These are phyloP conservation scores for Fusarium hainanense DNA, from an alignment of 2,329 filamentous ascomycete genomes.

Conservation along the genomic window DNA sequence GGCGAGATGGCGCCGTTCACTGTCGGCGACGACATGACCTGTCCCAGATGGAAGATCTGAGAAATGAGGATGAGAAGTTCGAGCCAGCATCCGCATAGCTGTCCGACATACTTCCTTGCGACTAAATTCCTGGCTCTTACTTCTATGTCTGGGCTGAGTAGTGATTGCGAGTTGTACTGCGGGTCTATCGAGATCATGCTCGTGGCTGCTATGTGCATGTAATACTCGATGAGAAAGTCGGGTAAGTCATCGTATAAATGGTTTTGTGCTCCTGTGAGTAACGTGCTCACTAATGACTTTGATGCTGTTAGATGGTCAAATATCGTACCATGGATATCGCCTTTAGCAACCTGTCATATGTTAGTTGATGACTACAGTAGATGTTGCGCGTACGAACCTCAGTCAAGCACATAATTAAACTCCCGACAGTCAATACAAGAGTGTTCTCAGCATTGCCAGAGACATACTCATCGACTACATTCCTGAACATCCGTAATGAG, in stretches of 20 bases:
- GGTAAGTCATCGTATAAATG: constrained; percentile 53
- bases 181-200: constrained; percentile 59
- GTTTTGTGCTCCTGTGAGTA: constrained; percentile 50
- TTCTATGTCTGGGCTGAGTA: constrained; percentile 49
- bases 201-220: constrained; percentile 58
- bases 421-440: constrained; percentile 57
- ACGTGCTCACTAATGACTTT: constrained; percentile 53
- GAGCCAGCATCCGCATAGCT: constrained; percentile 55
- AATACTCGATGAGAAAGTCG: constrained; percentile 61
- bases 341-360: constrained; percentile 50
- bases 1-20: constrained; percentile 45
- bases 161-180: constrained; percentile 45
- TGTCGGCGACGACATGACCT: constrained; percentile 52
- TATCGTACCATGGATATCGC: constrained; percentile 58
- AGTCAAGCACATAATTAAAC: constrained; percentile 59
- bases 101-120: constrained; percentile 50
- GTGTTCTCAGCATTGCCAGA: constrained; percentile 50
- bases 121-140: constrained; percentile 46
- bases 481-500: constrained; percentile 52
- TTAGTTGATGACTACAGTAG: constrained; percentile 2
- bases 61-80: constrained; percentile 53
- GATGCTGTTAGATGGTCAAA: constrained; percentile 60
- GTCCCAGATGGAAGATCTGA: constrained; percentile 57
- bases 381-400: constrained; percentile 50
- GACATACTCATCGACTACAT: constrained; percentile 50